Percentiles rank a stretch among this genome's conserved stretches.
Conservation (phyloP, 108 stramenopile genomes). For the Poteriospumella lacustris region DNA sequence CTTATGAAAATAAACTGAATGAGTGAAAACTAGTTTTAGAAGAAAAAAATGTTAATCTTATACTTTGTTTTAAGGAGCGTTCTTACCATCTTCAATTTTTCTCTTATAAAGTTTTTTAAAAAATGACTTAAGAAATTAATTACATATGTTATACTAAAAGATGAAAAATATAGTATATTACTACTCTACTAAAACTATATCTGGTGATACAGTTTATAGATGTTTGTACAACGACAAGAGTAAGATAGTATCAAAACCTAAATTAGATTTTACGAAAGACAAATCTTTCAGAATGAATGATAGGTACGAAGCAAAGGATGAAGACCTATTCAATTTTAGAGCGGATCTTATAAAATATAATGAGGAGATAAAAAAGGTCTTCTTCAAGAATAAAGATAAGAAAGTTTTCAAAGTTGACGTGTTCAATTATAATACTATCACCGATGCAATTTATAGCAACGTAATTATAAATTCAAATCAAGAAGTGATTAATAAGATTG, state of each 20-base stretch:
- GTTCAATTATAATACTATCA: background rate
- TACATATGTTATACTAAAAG: too few relatives aligned
- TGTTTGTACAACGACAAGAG: background rate
- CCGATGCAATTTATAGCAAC: background rate
- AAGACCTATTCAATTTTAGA: background rate
- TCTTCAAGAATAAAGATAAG: background rate
- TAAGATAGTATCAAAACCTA: background rate
- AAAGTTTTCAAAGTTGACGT: background rate
- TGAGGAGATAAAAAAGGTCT: background rate
- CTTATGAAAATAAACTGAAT: too few relatives aligned
- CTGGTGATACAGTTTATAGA: background rate
- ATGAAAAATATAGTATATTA: slow-evolving; percentile 1
- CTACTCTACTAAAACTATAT: background rate
- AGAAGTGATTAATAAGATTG: background rate
- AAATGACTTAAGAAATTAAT: too few relatives aligned
- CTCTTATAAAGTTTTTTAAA: too few relatives aligned
- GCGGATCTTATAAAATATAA: background rate
- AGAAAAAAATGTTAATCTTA: too few relatives aligned
- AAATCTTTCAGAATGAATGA: background rate
- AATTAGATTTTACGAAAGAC: background rate
- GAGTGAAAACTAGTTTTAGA: too few relatives aligned
- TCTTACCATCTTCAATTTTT: too few relatives aligned
- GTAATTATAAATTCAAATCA: background rate
- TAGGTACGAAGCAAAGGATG: background rate
- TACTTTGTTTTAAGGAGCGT: too few relatives aligned